Base-by-base conservation (phyloP, 148 eudicot species). In the Euryodendron excelsum region DNA sequence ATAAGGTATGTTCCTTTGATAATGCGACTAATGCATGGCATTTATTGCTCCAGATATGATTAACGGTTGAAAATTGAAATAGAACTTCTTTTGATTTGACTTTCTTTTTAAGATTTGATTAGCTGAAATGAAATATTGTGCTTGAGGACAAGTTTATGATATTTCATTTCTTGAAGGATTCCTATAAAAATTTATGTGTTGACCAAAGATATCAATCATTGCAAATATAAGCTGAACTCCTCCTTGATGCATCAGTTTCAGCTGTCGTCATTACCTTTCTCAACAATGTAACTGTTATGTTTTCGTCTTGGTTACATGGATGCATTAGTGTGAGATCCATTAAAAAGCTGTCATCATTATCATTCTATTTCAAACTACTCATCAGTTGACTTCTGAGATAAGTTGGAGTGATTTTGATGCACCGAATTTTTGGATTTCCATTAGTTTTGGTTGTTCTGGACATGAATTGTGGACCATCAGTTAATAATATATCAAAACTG, bases 1-100 rank as follows among this genome's bases (percentile, higher is more conserved):
- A 80, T 89, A 50, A 91, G 98, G 99, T 96, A 86, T 33, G 58
- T 18, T 53, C 33, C 10, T 55, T 74, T 34, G 58, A 75, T 39
- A 39, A 39, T 72, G 28, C 50, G 20, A 31, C 15, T 23, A 23
- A 3, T 13, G 14, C n/a, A n/a, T n/a, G n/a, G n/a, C n/a, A n/a
- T n/a, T n/a, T n/a, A n/a, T n/a, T n/a, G n/a, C n/a, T n/a, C n/a
- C n/a, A n/a, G n/a, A n/a, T n/a, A n/a, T n/a, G n/a, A n/a, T n/a
- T n/a, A n/a, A n/a, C n/a, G n/a, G n/a, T n/a, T n/a, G n/a, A n/a
- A n/a, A n/a, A n/a, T n/a, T n/a, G 52, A 39, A 36, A 44, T 12
- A 21, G 3, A 68, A 37, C 20, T 41, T 7, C 9, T 25, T 27
- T 9, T 37, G 53, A 23, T 61, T 69, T 45, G 11, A 7, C 34